A percentile compares a stretch with the other conserved stretches of the same genome.
phyloP scores from a whole-genome alignment of 148 eudicot genomes.

The Pharnaceum exiguum region DNA sequence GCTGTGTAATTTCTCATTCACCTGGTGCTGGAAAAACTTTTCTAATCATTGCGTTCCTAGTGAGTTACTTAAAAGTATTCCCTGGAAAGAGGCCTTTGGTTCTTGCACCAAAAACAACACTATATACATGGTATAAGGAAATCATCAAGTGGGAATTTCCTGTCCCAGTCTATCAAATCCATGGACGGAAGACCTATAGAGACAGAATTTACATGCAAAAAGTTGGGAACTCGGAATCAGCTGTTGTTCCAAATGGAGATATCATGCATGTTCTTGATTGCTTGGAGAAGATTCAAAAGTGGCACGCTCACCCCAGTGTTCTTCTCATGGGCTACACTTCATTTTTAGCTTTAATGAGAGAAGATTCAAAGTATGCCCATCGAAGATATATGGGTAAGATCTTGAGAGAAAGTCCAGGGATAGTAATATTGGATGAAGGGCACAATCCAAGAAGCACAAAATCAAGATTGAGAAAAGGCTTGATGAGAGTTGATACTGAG shows the following conservation, averaged over 20 bases:
- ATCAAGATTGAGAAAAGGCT: slow-evolving; percentile 74
- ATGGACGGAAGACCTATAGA: slow-evolving; percentile 74
- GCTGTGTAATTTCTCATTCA: slow-evolving; percentile 93
- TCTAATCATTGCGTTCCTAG: slow-evolving; percentile 84
- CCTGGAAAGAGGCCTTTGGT: slow-evolving; percentile 93
- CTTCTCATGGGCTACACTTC: slow-evolving; percentile 98
- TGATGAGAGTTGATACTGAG: slow-evolving; percentile 82
- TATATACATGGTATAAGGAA: slow-evolving; percentile 97
- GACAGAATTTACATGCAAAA: slow-evolving; percentile 61
- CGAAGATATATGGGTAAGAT: slow-evolving; percentile 79
- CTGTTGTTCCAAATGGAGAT: slow-evolving; percentile 66
- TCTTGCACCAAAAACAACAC: slow-evolving; percentile 91
- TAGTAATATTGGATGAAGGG: slow-evolving; percentile 86
- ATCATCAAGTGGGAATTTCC: slow-evolving; percentile 90
- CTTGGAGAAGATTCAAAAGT: slow-evolving; percentile 78
- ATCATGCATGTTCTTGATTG: slow-evolving; percentile 93
- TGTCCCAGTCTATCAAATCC: slow-evolving; percentile 93
- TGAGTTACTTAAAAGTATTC: slow-evolving; percentile 84
- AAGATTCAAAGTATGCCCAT: slow-evolving; percentile 79
- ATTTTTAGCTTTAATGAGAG: slow-evolving; percentile 72
- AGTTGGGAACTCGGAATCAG: slow-evolving; percentile 31
- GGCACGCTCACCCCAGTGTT: slow-evolving; percentile 95
- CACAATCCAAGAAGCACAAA: slow-evolving; percentile 96
- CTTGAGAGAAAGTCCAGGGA: slow-evolving; percentile 78
- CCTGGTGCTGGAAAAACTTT: slow-evolving; percentile 98